Conservation (phyloP, 495 filamentous ascomycete genomes). For the Daldinia vernicosa region DNA sequence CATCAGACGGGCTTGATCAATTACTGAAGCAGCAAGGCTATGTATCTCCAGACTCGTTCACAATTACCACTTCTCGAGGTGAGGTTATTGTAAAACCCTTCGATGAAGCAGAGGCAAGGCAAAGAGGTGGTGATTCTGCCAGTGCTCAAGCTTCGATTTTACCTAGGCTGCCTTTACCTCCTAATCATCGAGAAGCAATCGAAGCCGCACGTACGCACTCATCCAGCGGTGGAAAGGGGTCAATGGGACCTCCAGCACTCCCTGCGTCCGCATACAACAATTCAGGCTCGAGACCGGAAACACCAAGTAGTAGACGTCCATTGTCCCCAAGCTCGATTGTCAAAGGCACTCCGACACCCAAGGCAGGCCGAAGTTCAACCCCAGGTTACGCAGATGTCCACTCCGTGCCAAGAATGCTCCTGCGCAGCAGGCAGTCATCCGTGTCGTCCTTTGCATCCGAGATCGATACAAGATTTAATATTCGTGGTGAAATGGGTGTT, state of each 20-base stretch:
- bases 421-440: conserved; percentile 74
- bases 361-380: conserved; percentile 45
- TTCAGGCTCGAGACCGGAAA: conserved; percentile 69
- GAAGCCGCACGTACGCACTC: conserved; percentile 72
- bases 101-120: conserved; percentile 48
- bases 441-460: conserved; percentile 96
- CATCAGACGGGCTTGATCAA: conserved; percentile 74
- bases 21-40: conserved; percentile 58
- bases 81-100: conserved; percentile 27
- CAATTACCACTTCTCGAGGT: conserved; percentile 38
- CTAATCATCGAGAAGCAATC: conserved; percentile 84
- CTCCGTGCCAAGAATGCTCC: conserved; percentile 50
- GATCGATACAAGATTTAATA: conserved; percentile 88
- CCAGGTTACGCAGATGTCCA: conserved; percentile 52
- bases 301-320: conserved; percentile 63
- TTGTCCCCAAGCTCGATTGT: conserved; percentile 49
- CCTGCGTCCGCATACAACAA: conserved; percentile 80
- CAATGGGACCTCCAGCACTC: conserved; percentile 87
- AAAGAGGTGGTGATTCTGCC: conserved; percentile 45
- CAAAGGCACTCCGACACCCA: conserved; percentile 53
- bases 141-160: conserved; percentile 59
- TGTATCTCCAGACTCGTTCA: conserved; percentile 16
- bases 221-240: conserved; percentile 54
- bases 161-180: conserved; percentile 74
- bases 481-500: conserved; percentile 64